Conservation (phyloP, 129 eudicot genomes). For the Helianthus tuberosus region DNA sequence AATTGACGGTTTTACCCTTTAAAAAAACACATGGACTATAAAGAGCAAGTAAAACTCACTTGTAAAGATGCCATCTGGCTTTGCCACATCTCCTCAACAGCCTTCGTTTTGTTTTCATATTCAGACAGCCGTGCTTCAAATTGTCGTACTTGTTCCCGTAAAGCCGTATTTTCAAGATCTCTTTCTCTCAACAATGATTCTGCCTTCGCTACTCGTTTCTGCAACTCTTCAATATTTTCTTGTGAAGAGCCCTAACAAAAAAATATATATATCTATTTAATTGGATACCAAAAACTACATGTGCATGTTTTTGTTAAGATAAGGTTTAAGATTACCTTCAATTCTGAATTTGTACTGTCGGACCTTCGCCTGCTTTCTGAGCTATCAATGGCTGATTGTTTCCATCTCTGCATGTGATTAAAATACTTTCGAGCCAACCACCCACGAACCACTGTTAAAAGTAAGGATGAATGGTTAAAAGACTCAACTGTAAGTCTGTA, state of each 20-base stretch:
- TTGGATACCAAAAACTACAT: background rate
- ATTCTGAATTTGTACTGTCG: slow-evolving; percentile 43
- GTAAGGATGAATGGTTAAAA: slow-evolving; percentile 10
- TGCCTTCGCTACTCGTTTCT: slow-evolving; percentile 58
- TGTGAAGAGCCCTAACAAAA: slow-evolving; percentile 25
- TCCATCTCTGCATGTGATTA: slow-evolving; percentile 46
- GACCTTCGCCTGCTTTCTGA: slow-evolving; percentile 31
- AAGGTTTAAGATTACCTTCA: slow-evolving; percentile 47
- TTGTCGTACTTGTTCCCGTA: slow-evolving; percentile 60
- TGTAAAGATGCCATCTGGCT: slow-evolving; percentile 79
- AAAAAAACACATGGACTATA: too few relatives aligned
- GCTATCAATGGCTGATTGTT: slow-evolving; percentile 30
- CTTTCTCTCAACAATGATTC: slow-evolving; percentile 53
- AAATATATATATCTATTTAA: background rate
- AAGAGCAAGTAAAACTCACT: slow-evolving; percentile 49
- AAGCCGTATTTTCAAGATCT: slow-evolving; percentile 72
- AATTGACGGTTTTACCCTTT: too few relatives aligned
- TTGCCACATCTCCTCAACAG: slow-evolving; percentile 92
- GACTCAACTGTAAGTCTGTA: background rate
- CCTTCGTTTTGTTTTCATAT: slow-evolving; percentile 77
- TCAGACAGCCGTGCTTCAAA: slow-evolving; percentile 69
- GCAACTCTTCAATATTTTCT: slow-evolving; percentile 60
- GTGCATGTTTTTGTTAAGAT: background rate
- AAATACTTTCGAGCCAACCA: slow-evolving; percentile 72
- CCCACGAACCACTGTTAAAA: slow-evolving; percentile 77